These are phyloP conservation scores for Zangia roseola DNA, from an alignment of 768 basidiomycete genomes.

Conservation along the genomic window DNA sequence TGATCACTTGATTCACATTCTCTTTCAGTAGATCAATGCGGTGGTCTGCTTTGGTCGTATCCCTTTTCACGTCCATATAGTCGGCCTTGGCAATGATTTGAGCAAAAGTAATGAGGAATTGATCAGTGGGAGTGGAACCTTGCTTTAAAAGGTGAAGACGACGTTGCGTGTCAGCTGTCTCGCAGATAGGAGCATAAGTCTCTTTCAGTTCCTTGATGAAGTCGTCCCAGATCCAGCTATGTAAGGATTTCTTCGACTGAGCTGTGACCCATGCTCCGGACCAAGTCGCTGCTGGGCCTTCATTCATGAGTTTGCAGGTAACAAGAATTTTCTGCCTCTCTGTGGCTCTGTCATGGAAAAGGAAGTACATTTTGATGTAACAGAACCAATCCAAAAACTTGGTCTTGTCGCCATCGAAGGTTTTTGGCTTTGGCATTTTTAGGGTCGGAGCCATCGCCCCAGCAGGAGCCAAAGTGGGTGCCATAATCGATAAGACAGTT, in stretches of 20 bases:
- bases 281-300: not conserved
- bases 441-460: too few species aligned
- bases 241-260: not conserved
- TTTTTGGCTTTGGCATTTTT: too few species aligned
- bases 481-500: too few species aligned
- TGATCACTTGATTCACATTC: not conserved
- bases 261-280: not conserved
- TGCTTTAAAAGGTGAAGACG: not conserved
- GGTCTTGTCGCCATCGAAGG: too few species aligned
- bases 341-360: too few species aligned
- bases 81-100: not conserved
- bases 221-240: not conserved
- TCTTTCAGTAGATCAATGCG: not conserved
- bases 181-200: not conserved
- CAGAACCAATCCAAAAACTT: too few species aligned
- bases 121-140: not conserved
- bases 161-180: too few species aligned
- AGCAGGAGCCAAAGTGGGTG: too few species aligned
- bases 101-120: not conserved
- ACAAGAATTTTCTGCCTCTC: too few species aligned
- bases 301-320: not conserved
- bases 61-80: too few species aligned
- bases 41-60: not conserved
- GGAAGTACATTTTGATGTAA: too few species aligned
- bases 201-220: not conserved